phyloP scores from a whole-genome alignment of 129 eudicot species.

The Chrysanthemum lavandulifolium region DNA sequence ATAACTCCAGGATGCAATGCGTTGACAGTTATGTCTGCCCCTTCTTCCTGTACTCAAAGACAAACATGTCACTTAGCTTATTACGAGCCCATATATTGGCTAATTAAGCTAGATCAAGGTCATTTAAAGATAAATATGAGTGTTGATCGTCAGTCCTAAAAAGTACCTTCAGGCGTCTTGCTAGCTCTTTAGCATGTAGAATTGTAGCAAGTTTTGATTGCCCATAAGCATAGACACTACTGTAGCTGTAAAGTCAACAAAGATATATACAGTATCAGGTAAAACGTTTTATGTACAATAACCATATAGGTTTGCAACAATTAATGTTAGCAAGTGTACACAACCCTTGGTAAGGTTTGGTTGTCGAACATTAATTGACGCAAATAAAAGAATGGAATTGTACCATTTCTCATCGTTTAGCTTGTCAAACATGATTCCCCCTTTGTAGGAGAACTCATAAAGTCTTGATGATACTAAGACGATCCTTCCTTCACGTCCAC shows the following conservation, averaged over 20 bases:
- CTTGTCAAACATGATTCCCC: slow-evolving; percentile 79
- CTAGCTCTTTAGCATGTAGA: slow-evolving; percentile 40
- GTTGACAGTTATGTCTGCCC: slow-evolving; percentile 30
- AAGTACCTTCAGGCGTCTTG: slow-evolving; percentile 39
- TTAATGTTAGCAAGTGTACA: too few relatives aligned
- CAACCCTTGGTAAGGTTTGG: too few relatives aligned
- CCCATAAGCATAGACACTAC: slow-evolving; percentile 26
- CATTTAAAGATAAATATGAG: too few relatives aligned
- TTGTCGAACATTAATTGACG: too few relatives aligned
- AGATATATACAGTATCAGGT: background rate
- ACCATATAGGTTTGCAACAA: background rate
- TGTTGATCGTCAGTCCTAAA: background rate
- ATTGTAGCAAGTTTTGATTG: slow-evolving; percentile 44
- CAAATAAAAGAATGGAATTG: too few relatives aligned
- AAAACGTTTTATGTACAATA: background rate
- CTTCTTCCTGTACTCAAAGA: slow-evolving; percentile 34
- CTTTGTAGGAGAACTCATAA: slow-evolving; percentile 50
- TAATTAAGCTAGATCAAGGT: too few relatives aligned
- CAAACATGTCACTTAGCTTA: slow-evolving; percentile 1
- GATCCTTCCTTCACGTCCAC: slow-evolving; percentile 80
- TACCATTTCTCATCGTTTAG: slow-evolving; percentile 75
- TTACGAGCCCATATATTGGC: too few relatives aligned
- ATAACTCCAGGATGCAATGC: slow-evolving; percentile 44
- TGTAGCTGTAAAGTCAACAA: background rate
- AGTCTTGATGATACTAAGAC: slow-evolving; percentile 70